Base-by-base conservation (phyloP, 2,329 filamentous ascomycete genomes). In the Colletotrichum gigasporum region DNA sequence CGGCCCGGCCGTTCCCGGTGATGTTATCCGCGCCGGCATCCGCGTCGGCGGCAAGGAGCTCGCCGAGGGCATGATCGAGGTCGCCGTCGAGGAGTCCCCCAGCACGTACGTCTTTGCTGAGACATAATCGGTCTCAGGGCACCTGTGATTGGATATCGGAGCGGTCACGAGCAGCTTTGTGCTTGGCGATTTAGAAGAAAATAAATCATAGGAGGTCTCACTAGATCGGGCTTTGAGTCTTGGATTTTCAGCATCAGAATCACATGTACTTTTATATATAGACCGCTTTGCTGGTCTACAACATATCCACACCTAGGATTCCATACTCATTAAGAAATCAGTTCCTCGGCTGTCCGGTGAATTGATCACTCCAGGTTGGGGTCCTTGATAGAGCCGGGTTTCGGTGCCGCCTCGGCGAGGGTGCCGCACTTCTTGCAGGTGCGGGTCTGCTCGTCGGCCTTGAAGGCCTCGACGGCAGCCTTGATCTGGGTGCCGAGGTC, bases 401-500 rank as follows among this genome's bases (percentile, higher is more conserved):
- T 83, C 5, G 92, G 92, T 66, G 87, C 86, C 73, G 87, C 87
- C 74, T 93, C 88, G 26, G 93, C 93, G 70, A 97, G 70, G 61
- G 83, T 81, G 20, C 94, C 94, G 78, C 96, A 99, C 28, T 82
- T 85, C 69, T 83, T 83, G 78, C 96, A 99, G 63, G 80, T 94
- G 75, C 95, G 87, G 78, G 86, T 87, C 64, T 87, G 83, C 60
- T 88, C 85, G 66, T 79, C 88, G 2, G 76, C 84, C 77, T 89
- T 91, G 78, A 98, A 98, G 18, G 83, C 84, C 78, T 97, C 89
- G 35, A 98, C 95, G 7, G 92, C 94, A 54, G 87, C 87, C 83
- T 97, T 98, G 74, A 99, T 95, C 87, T 98, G 96, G 22, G 91
- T 95, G 18, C 95, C 95, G 68, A 98, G 80, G 80, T 98, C 91